Base-by-base conservation (phyloP, 2,329 filamentous ascomycete genomes). In the Arthrinium phaeospermum region DNA sequence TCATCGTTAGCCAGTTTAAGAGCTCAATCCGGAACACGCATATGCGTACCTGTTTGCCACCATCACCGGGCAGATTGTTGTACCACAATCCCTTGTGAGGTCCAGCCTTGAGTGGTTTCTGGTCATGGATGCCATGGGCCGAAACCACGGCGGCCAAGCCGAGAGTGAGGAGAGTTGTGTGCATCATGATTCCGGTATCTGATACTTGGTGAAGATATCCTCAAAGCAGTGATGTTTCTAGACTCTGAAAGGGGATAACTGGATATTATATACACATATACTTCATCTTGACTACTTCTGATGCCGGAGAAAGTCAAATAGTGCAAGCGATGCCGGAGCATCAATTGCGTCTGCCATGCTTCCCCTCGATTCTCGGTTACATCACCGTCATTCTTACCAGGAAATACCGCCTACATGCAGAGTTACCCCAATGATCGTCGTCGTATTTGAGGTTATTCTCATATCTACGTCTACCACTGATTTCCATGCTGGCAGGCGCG, bases 41-140 rank as follows among this genome's bases (percentile, higher is more conserved):
- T 46, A 64, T 47, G 74, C 84, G 68, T 78, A 93, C 93, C 87
- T 96, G 93, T 51, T 91, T 96, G 71, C 94, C 94, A 37, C 94
- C 94, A 82, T 96, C 94, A 47, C 94, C 94, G 4, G 94, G 94
- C 6, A 97, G 84, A 0, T 86, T 91, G 81, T 94, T 96, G 82
- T 96, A 97, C 94, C 94, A 97, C 67, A 96, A 80, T 41, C 90
- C 88, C 80, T 93, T 86, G 77, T 92, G 92, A 57, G 94, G 94
- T 0, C 94, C 94, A 41, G 88, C 83, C 69, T n/a, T 49, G 19
- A 92, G 84, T 64, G 88, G 82, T 73, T 88, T 86, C 80, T 94
- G 91, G 67, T 85, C 79, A 61, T 89, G 85, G 73, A 84, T 83
- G 69, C 86, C 87, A 78, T 94, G 93, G 71, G 90, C 91, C 71